phyloP scores from a whole-genome alignment of 1,139 yeast species.

The Yamadazyma aaseri region DNA sequence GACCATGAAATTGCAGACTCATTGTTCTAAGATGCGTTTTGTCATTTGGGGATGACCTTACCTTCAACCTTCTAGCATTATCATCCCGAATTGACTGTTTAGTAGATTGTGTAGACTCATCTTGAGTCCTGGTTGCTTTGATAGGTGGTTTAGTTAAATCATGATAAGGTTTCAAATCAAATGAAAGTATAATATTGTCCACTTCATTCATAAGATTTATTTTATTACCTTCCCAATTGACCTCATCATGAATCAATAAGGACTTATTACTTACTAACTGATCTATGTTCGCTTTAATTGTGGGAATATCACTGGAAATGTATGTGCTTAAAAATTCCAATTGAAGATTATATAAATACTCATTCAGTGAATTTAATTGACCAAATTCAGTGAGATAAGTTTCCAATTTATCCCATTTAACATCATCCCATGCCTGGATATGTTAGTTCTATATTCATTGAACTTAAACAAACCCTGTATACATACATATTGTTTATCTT shows the following conservation, averaged over 20 bases:
- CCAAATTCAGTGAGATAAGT: constrained; percentile 17
- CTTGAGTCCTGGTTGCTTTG: constrained; percentile 2
- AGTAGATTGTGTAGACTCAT: too few relatives aligned
- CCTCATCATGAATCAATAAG: constrained; percentile 10
- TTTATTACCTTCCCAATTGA: constrained; percentile 19
- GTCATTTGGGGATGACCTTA: too few relatives aligned
- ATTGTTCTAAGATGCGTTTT: too few relatives aligned
- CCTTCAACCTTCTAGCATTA: too few relatives aligned
- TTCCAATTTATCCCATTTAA: constrained; percentile 15
- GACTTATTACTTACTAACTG: constrained; percentile 9
- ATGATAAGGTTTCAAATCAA: constrained; percentile 17
- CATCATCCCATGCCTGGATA: constrained; percentile 10
- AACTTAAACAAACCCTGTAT: too few relatives aligned
- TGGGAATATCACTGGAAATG: constrained; percentile 11
- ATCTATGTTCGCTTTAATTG: constrained; percentile 10
- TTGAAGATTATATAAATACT: constrained; percentile 16
- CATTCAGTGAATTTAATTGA: constrained; percentile 11
- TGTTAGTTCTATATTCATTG: constrained; percentile 6
- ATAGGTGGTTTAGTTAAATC: constrained; percentile 9
- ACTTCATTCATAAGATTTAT: constrained; percentile 21
- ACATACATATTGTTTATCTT: not conserved
- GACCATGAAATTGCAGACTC: too few relatives aligned
- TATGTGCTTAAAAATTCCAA: constrained; percentile 14
- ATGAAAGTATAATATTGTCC: constrained; percentile 17
- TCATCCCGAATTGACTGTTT: too few relatives aligned